A percentile compares a stretch with the other conserved stretches of the same genome.
These are phyloP conservation scores for Physcia stellaris DNA, from an alignment of 495 filamentous ascomycete species.

Conservation along the genomic window DNA sequence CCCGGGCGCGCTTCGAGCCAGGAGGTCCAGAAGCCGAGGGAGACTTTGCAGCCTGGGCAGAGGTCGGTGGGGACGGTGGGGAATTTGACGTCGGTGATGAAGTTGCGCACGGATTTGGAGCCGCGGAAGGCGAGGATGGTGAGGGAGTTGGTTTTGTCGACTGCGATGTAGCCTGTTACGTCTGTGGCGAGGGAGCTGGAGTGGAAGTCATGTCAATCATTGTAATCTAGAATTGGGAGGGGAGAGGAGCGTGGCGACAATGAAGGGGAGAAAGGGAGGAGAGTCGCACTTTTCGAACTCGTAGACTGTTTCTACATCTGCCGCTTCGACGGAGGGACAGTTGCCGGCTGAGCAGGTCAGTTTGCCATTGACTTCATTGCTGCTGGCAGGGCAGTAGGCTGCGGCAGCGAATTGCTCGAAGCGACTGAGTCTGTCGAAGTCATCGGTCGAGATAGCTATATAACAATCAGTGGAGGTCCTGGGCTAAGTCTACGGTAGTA, in stretches of 20 bases:
- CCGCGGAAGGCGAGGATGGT: conserved; percentile 64
- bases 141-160: conserved; percentile 43
- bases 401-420: conserved; percentile 60
- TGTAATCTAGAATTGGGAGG: neutral
- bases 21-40: conserved; percentile 41
- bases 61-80: conserved; percentile 22
- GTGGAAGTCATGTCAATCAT: conserved; percentile 7
- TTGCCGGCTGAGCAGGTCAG: conserved; percentile 42
- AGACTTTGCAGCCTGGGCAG: conserved; percentile 36
- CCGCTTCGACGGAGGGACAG: conserved; percentile 47
- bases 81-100: conserved; percentile 47
- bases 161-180: conserved; percentile 54
- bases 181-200: conserved; percentile 41
- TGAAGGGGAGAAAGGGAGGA: neutral
- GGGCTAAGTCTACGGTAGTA: no score
- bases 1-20: conserved; percentile 32
- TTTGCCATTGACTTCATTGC: conserved; percentile 25
- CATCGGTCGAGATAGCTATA: conserved; percentile 1
- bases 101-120: conserved; percentile 46
- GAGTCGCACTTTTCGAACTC: conserved; percentile 47
- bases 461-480: no score
- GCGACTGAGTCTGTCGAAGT: conserved; percentile 38
- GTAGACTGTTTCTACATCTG: conserved; percentile 37
- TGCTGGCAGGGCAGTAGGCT: conserved; percentile 49
- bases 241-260: no score